Percentiles rank a stretch among this genome's conserved stretches.
These are phyloP conservation scores for Aspergillus cavernicola DNA, from an alignment of 495 filamentous ascomycete genomes.

Conservation along the genomic window DNA sequence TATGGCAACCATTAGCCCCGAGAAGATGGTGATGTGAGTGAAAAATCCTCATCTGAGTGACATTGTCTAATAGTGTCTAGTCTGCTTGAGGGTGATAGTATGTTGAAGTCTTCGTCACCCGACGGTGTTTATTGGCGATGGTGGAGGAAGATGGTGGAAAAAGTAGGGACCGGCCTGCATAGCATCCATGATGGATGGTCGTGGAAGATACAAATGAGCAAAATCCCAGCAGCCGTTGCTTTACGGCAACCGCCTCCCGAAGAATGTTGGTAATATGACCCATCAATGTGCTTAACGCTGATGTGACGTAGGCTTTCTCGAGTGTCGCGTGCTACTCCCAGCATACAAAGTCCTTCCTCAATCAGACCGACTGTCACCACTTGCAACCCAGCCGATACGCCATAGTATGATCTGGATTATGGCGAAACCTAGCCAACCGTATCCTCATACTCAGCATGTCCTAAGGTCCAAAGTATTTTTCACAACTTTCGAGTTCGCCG, in stretches of 20 bases:
- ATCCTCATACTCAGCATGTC: too few relatives aligned
- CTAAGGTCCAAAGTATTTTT: too few relatives aligned
- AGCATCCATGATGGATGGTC: background rate
- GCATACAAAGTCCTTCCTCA: background rate
- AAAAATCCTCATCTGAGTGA: background rate
- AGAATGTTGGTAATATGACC: background rate
- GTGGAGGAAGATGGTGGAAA: constrained; percentile 2
- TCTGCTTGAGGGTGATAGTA: background rate
- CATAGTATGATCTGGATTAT: constrained; percentile 2
- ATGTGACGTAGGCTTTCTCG: background rate
- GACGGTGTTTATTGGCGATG: background rate
- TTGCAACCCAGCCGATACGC: background rate
- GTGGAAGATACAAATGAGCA: background rate
- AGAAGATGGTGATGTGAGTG: background rate
- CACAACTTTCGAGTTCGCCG: too few relatives aligned
- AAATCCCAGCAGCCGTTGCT: constrained; percentile 2
- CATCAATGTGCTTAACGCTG: background rate
- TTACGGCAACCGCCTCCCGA: background rate
- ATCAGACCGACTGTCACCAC: background rate
- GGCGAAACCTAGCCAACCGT: background rate
- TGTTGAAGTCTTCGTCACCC: background rate
- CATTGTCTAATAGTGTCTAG: background rate
- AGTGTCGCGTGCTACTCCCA: background rate
- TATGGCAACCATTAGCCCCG: background rate
- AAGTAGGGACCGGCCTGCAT: background rate